Evolutionary conservation across 768 basidiomycete genomes (phyloP).

Genomic region (Hygrocybe punicea): DNA sequence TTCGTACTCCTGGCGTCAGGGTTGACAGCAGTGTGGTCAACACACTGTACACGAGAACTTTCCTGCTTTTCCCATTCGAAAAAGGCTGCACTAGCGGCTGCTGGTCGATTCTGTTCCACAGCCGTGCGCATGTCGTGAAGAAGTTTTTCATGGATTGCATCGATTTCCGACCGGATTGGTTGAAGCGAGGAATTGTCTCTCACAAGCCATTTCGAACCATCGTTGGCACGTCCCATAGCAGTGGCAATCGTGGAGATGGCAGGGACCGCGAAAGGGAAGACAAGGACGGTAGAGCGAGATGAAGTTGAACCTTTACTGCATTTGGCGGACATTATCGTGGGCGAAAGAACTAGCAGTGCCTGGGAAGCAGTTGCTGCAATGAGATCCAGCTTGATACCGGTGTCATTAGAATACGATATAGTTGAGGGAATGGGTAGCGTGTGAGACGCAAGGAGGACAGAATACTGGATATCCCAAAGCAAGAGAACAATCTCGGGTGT

Average conservation of each 20-base stretch:
- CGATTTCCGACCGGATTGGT: neutral
- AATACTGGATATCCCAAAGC: constrained; percentile 69
- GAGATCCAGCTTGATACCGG: constrained; percentile 31
- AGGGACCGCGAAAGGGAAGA: constrained; percentile 56
- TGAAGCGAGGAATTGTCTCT: constrained; percentile 7
- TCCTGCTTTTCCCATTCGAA: constrained; percentile 54
- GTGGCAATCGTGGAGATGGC: constrained; percentile 57
- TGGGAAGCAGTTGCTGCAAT: constrained; percentile 42
- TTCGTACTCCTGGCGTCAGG: neutral
- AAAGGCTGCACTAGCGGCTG: constrained; percentile 58
- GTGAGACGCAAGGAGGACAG: constrained; percentile 57
- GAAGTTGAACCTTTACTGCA: constrained; percentile 18
- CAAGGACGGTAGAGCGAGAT: constrained; percentile 51
- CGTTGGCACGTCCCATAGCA: constrained; percentile 53
- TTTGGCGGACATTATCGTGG: constrained; percentile 20
- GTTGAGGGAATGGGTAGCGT: constrained; percentile 48
- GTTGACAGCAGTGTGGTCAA: neutral
- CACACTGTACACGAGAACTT: constrained; percentile 18
- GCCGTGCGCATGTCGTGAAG: constrained; percentile 23
- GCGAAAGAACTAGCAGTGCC: constrained; percentile 50
- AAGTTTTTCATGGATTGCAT: constrained; percentile 16
- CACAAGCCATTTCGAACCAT: constrained; percentile 48
- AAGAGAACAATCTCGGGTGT: constrained; percentile 50
- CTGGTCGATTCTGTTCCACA: constrained; percentile 43
- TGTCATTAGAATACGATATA: constrained; percentile 28